Evolutionary conservation across 106 monocot species (phyloP).

Genomic region (Xerophyta viscosa): DNA sequence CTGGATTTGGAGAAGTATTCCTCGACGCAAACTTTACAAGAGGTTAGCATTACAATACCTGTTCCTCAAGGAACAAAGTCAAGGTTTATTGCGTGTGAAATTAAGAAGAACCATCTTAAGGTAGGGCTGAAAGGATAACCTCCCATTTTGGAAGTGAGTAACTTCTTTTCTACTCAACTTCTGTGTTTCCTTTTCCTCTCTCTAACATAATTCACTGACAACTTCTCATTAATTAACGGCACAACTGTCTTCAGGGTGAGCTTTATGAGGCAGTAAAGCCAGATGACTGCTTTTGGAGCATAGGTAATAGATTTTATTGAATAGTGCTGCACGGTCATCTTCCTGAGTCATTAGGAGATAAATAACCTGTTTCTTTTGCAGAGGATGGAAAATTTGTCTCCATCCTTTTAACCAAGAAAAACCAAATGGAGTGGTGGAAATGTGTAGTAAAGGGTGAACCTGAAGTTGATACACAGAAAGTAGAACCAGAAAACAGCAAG

Average conservation of each 20-base stretch:
- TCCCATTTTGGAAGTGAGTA: slow-evolving; percentile 78
- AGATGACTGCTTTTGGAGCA: slow-evolving; percentile 98
- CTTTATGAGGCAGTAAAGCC: slow-evolving; percentile 53
- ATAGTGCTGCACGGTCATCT: background rate
- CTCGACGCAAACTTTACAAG: slow-evolving; percentile 88
- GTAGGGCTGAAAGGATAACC: slow-evolving; percentile 85
- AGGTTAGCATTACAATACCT: slow-evolving; percentile 61
- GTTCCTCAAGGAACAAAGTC: slow-evolving; percentile 81
- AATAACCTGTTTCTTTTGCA: slow-evolving; percentile 7
- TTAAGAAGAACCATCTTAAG: slow-evolving; percentile 89
- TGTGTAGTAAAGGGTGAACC: slow-evolving; percentile 71
- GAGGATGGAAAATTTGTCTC: slow-evolving; percentile 76
- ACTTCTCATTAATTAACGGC: background rate
- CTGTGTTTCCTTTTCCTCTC: background rate
- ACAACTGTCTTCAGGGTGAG: slow-evolving; percentile 43
- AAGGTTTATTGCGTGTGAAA: slow-evolving; percentile 68
- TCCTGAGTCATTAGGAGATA: background rate
- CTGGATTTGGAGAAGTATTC: slow-evolving; percentile 84
- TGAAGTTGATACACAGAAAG: slow-evolving; percentile 89
- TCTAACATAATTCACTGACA: background rate
- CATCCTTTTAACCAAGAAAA: slow-evolving; percentile 80
- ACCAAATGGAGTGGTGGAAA: slow-evolving; percentile 99
- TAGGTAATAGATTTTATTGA: slow-evolving; percentile 31
- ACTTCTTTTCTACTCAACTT: background rate
- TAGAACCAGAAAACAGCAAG: slow-evolving; percentile 91